Base-by-base conservation (phyloP, 2,329 filamentous ascomycete genomes). In the Trichoderma sp. region DNA sequence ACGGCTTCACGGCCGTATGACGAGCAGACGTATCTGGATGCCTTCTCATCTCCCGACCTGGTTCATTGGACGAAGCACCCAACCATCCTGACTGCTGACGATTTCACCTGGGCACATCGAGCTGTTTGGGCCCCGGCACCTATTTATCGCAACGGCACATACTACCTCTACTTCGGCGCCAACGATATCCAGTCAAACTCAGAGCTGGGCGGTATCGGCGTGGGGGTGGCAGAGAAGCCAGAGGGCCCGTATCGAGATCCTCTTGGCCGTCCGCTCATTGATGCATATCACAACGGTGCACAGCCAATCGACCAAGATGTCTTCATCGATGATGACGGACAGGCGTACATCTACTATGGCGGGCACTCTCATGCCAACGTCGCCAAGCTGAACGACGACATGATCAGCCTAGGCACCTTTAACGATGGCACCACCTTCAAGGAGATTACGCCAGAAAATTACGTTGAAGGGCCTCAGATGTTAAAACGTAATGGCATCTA, bases 131-230 rank as follows among this genome's bases (percentile, higher is more conserved):
- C 82, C 2, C 83, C 83, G 0, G 81, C 82, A 0, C 79, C 83
- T 13, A 77, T 82, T 39, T 70, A 70, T 15, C 78, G 81, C 37
- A 76, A 82, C 69, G 80, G 80, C 12, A 80, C 78, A 48, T 84
- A 84, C 72, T 84, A 80, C 70, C 76, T 85, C 64, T 85, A 85
- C 73, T 85, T 84, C 70, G 81, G 77, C 52, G 83, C 82, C 39
- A 84, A 84, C 45, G 83, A 84, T 64, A 80, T 82, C 53, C 79
- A 80, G 74, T 57, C 69, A 27, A 64, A 73, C 56, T 60, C 68
- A 19, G 74, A 84, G 27, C 77, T 84, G 22, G 78, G 78, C 4
- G 78, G 80, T 32, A 78, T 80, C 57, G 78, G 78, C 19, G 75
- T 80, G 15, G 78, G 71, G 9, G 73, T 78, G 4, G 74, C 76